Base-by-base conservation (phyloP, 108 stramenopile species). In the Cylindrotheca closterium region DNA sequence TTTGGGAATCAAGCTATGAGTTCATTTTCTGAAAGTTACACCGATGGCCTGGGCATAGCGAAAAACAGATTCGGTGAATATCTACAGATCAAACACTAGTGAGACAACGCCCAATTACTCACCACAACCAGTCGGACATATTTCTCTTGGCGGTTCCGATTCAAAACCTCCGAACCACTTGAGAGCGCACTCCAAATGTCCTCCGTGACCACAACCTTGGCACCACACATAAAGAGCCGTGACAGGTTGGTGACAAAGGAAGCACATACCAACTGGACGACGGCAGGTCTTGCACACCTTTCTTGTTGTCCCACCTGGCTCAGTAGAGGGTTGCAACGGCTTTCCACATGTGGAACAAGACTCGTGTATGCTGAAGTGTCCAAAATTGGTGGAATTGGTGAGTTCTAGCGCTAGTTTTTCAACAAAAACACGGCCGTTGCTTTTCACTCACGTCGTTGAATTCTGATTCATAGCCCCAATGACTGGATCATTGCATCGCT, bases 221-320 rank as follows among this genome's bases (percentile, higher is more conserved):
- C 92, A 93, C 89, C 87, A 93, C 19, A 93, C 87, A 79, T 79
- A 90, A 21, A 93, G 66, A 12, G 87, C 89, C 63, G 77, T 83
- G 10, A 93, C 92, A 18, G 88, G 84, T 61, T 90, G 79, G 30
- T 90, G 89, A 47, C 92, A 93, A 5, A 93, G 55, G 60, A 88
- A 93, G 49, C 92, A 93, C 10, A 85, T 32, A 10, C 89, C 92
- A 32, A 93, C 80, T 25, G 73, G 79, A 30, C 84, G 55, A 42
- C 87, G 79, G 47, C 92, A 93, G 46, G 74, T 84, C 63, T 77
- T 84, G 56, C 92, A 93, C 1, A 69, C 59, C 25, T 79, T 63
- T 58, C 83, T 71, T 17, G 68, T 72, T 28, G 12, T 60, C 7
- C 15, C 15, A 7, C 10, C 15, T 15, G 62, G 19, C 5, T 63